Evolutionary conservation across 2,329 filamentous ascomycete genomes (phyloP).

Genomic region (Fusarium sambucinum): DNA sequence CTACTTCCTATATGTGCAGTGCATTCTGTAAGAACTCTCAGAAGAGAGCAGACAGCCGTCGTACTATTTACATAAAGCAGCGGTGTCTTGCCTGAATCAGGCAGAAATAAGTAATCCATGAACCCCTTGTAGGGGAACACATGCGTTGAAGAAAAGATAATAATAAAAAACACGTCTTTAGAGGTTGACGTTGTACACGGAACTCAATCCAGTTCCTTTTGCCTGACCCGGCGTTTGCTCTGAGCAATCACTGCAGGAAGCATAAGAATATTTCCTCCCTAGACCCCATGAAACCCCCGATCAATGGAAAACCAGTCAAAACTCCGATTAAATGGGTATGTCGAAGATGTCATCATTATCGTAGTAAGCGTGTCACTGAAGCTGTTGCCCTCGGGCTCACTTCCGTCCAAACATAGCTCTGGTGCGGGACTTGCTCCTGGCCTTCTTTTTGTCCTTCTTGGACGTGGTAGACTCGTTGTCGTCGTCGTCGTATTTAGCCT

Average conservation of each 20-base stretch:
- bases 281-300: conserved; percentile 32
- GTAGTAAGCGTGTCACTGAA: conserved; percentile 40
- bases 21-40: conserved; percentile 31
- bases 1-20: conserved; percentile 22
- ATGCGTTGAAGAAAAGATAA: conserved; percentile 33
- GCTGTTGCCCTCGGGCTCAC: conserved; percentile 21
- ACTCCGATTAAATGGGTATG: conserved; percentile 52
- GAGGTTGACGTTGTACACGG: conserved; percentile 20
- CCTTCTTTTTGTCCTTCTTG: conserved; percentile 70
- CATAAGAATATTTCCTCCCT: conserved; percentile 32
- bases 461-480: conserved; percentile 66
- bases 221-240: conserved; percentile 7
- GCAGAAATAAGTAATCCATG: conserved; percentile 20
- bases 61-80: conserved; percentile 12
- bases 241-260: conserved; percentile 27
- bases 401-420: conserved; percentile 76
- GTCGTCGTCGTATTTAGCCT: conserved; percentile 88
- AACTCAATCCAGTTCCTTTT: conserved; percentile 21
- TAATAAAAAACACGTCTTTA: conserved; percentile 27
- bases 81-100: conserved; percentile 12
- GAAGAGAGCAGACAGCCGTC: conserved; percentile 28
- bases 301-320: conserved; percentile 48
- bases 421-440: conserved; percentile 80
- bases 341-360: conserved; percentile 51
- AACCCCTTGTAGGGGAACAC: conserved; percentile 25